Percentiles rank a stretch among this genome's conserved stretches.
phyloP scores from a whole-genome alignment of 345 rosid genomes.

The Euclidium syriacum region DNA sequence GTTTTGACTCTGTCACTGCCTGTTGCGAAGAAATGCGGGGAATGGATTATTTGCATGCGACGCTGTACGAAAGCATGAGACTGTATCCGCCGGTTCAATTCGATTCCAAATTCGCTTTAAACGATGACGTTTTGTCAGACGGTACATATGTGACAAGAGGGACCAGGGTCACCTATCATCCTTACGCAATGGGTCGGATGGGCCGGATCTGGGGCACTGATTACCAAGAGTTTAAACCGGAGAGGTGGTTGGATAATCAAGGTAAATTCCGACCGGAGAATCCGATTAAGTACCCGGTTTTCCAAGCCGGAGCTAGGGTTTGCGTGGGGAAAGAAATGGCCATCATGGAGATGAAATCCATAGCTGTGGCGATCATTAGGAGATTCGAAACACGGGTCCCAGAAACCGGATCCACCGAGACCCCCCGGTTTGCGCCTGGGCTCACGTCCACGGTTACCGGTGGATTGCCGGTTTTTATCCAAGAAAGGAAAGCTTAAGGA shows the following conservation, averaged over 20 bases:
- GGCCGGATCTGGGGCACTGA: conserved; percentile 65
- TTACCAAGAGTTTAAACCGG: conserved; percentile 65
- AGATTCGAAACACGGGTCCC: conserved; percentile 32
- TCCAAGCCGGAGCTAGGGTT: conserved; percentile 64
- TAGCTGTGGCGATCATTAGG: conserved; percentile 45
- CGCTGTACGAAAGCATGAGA: conserved; percentile 56
- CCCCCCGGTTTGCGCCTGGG: conserved; percentile 55
- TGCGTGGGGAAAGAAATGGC: conserved; percentile 87
- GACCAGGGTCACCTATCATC: conserved; percentile 69
- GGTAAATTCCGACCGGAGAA: conserved; percentile 44
- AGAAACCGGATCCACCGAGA: neutral
- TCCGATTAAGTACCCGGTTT: conserved; percentile 64
- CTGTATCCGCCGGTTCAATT: conserved; percentile 73
- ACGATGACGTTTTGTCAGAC: conserved; percentile 60
- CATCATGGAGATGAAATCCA: conserved; percentile 52
- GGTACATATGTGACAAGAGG: conserved; percentile 51
- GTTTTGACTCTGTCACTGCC: conserved; percentile 26
- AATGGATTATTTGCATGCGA: conserved; percentile 62
- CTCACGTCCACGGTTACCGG: conserved; percentile 73
- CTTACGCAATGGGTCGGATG: conserved; percentile 77
- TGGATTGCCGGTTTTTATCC: conserved; percentile 56
- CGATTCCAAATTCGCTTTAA: conserved; percentile 58
- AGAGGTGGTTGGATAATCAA: conserved; percentile 54
- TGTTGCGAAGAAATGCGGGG: conserved; percentile 35
- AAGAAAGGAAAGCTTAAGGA: conserved; percentile 25